A percentile compares a stretch with the other conserved stretches of the same genome.
These are phyloP conservation scores for Centrapalus pauciflorus DNA, from an alignment of 129 eudicot genomes.

Conservation along the genomic window DNA sequence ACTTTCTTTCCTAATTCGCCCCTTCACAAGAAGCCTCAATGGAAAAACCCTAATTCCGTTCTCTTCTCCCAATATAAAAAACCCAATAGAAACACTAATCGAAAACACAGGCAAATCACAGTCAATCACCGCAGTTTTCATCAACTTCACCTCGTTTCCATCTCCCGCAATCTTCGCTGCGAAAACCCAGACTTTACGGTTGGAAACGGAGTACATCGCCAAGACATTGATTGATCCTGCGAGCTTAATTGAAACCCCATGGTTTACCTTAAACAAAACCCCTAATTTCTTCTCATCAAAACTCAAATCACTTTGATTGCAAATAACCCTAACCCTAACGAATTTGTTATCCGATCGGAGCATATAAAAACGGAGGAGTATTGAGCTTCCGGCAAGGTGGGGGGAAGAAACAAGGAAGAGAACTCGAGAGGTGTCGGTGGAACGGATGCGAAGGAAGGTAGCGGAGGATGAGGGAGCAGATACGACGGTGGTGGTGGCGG, in stretches of 20 bases:
- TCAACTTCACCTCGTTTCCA: conserved; percentile 52
- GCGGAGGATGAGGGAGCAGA: conserved; percentile 71
- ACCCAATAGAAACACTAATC: conserved; percentile 50
- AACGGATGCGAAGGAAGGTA: conserved; percentile 61
- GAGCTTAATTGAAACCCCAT: conserved; percentile 57
- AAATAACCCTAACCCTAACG: conserved; percentile 34
- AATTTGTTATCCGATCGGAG: conserved; percentile 25
- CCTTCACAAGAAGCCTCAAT: conserved; percentile 57
- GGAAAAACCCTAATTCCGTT: conserved; percentile 76
- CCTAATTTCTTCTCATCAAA: conserved; percentile 47
- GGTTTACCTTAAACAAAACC: conserved; percentile 48
- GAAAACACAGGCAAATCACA: conserved; percentile 54
- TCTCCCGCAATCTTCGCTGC: conserved; percentile 50
- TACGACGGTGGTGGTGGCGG: conserved; percentile 41
- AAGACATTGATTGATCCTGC: conserved; percentile 52
- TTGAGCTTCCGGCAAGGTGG: conserved; percentile 38
- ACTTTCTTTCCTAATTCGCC: conserved; percentile 30
- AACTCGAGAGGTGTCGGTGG: conserved; percentile 25
- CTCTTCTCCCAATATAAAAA: conserved; percentile 78
- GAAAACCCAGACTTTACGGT: conserved; percentile 57
- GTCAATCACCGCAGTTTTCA: conserved; percentile 74
- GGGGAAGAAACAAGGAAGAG: conserved; percentile 68
- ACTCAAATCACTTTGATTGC: conserved; percentile 46
- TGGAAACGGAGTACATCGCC: conserved; percentile 61
- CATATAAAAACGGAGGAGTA: conserved; percentile 58